Base-by-base conservation (phyloP, 176 grass and related monocot genomes). In the Cenchrus purpureus region DNA sequence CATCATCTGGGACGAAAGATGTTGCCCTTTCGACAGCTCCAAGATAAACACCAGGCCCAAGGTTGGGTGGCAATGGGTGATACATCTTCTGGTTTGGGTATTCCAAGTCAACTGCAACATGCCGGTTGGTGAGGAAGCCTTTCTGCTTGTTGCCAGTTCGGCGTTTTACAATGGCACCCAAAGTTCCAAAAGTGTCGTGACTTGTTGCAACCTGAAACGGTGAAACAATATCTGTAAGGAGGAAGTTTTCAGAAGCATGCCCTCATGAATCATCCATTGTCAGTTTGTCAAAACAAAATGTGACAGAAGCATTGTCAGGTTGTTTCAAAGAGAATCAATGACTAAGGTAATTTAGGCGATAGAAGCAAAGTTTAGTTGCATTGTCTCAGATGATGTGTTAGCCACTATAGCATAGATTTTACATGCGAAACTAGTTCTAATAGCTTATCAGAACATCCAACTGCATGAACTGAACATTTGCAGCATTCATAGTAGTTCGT, bases 21-120 rank as follows among this genome's bases (percentile, higher is more conserved):
- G 97, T 99, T 77, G 97, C 97, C 86, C 97, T 94, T 80, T 99
- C 97, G 0, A 99, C 97, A 65, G 97, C 97, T 65, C 97, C 97
- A 79, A 99, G 87, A 89, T 99, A 99, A 90, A 99, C 94, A 74
- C 97, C 97, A 89, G 97, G 97, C 45, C 97, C 97, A 82, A 99
- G 93, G 74, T 99, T 99, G 50, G 93, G 93, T 59, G 97, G 88
- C 73, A 99, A 89, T 19, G 97, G 97, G 88, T 99, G 97, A 92
- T 89, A 99, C 97, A 99, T 99, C 86, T 99, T 99, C 70, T 99
- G 97, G 82, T 96, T 99, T 79, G 97, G 97, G 34, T 99, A 99
- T 55, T 99, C 93, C 90, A 99, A 79, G 74, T 99, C 97, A 70
- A 99, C 97, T 4, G 97, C 97, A 14, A 99, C 97, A 87, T 99